phyloP scores from a whole-genome alignment of 495 filamentous ascomycete genomes.

The Penicillium subrubescens region DNA sequence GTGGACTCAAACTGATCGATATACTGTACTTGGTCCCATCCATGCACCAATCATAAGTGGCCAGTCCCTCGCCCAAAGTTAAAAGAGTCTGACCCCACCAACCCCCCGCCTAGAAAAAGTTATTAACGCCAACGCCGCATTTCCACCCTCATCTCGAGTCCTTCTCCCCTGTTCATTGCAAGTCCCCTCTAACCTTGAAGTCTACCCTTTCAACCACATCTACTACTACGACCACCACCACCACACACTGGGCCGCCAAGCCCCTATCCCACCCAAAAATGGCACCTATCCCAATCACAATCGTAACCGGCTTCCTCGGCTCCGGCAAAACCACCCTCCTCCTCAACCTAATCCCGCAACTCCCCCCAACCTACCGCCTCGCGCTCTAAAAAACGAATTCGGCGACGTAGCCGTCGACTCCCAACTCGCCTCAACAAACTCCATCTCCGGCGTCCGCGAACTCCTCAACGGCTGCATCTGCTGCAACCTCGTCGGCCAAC shows the following conservation, averaged over 20 bases:
- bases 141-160: neutral
- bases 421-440: conserved; percentile 75
- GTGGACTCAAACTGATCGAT: no score
- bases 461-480: conserved; percentile 97
- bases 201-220: neutral
- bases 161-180: neutral
- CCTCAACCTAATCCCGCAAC: conserved; percentile 84
- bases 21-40: no score
- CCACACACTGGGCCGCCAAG: neutral
- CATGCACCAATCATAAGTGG: neutral
- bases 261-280: conserved; percentile 28
- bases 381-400: conserved; percentile 99
- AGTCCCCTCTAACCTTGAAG: neutral
- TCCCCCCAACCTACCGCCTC: conserved; percentile 74
- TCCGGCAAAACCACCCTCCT: conserved; percentile 94
- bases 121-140: neutral
- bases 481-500: conserved; percentile 94
- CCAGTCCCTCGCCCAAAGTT: neutral
- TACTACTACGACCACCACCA: neutral
- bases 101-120: neutral
- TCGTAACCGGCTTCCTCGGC: conserved; percentile 92
- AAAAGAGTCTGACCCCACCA: neutral
- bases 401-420: conserved; percentile 93
- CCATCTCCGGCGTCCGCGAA: conserved; percentile 88
- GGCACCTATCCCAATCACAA: conserved; percentile 83